phyloP scores from a whole-genome alignment of 2,329 filamentous ascomycete species.

The Penicillium hordei region DNA sequence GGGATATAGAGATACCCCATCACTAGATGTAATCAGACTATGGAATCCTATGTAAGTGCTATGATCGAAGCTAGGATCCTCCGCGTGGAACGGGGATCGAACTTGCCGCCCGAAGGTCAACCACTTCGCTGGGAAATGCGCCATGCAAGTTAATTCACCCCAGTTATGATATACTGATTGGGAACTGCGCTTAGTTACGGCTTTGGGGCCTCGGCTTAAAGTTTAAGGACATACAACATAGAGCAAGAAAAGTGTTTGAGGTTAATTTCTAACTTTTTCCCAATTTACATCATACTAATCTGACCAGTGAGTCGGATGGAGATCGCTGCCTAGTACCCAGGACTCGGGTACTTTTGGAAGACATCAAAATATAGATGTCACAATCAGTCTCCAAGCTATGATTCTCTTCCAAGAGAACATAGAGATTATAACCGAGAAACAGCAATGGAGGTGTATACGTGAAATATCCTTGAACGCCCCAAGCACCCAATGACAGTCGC shows the following conservation, averaged over 20 bases:
- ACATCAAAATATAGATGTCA: not conserved
- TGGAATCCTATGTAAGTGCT: not conserved
- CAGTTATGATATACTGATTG: not conserved
- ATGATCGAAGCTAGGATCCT: slow-evolving; percentile 14
- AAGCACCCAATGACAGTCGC: slow-evolving; percentile 6
- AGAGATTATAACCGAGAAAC: not conserved
- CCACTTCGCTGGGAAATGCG: slow-evolving; percentile 10
- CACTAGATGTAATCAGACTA: not conserved
- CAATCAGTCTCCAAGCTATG: not conserved
- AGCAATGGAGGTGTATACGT: not conserved
- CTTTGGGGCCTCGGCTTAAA: not conserved
- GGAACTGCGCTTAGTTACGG: not conserved
- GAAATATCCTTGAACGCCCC: not conserved
- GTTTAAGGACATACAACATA: not conserved
- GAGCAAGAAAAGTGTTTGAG: not conserved
- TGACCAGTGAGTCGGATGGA: not conserved
- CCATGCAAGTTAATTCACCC: slow-evolving; percentile 6
- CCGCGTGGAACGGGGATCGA: slow-evolving; percentile 15
- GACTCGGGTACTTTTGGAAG: not conserved
- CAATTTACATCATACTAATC: not conserved
- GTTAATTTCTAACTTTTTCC: not conserved
- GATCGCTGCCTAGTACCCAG: not conserved
- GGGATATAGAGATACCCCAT: not conserved
- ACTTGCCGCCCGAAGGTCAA: slow-evolving; percentile 15
- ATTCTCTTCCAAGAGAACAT: not conserved